Evolutionary conservation across 371 early-diverging fungal species (phyloP).

Genomic region (Mortierella sp.): DNA sequence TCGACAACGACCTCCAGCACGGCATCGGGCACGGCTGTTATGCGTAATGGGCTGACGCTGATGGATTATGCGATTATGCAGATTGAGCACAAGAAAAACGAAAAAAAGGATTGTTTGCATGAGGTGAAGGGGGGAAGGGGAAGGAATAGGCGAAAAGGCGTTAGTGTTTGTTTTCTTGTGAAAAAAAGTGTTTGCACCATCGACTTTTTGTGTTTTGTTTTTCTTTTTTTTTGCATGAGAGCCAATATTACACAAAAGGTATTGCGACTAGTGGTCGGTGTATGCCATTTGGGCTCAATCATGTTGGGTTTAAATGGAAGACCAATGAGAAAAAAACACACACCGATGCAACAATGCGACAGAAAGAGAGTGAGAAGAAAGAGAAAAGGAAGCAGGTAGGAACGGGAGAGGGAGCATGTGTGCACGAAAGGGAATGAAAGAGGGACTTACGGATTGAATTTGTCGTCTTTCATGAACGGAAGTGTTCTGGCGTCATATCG

Average conservation of each 20-base stretch:
- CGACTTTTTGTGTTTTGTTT: neutral
- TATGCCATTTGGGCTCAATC: neutral
- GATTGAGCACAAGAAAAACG: neutral
- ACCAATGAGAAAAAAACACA: neutral
- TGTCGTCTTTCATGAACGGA: neutral
- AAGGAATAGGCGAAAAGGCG: neutral
- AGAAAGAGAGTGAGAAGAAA: neutral
- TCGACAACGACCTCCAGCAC: conserved; percentile 1
- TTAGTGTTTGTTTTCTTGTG: neutral
- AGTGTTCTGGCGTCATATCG: neutral
- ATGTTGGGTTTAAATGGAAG: neutral
- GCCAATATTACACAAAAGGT: neutral
- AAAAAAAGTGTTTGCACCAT: neutral
- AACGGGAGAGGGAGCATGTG: neutral
- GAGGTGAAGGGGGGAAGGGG: neutral
- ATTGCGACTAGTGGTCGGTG: neutral
- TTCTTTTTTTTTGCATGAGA: neutral
- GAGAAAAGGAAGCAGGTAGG: neutral
- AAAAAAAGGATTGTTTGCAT: neutral
- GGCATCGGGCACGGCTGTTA: conserved; percentile 7
- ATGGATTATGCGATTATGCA: conserved; percentile 1
- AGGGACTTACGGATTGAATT: neutral
- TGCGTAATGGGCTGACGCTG: neutral
- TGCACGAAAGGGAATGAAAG: too few species aligned
- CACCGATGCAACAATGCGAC: neutral